Percentiles rank a stretch among this genome's conserved stretches.
Conservation (phyloP, 768 basidiomycete genomes). For the Boletus rex-veris region DNA sequence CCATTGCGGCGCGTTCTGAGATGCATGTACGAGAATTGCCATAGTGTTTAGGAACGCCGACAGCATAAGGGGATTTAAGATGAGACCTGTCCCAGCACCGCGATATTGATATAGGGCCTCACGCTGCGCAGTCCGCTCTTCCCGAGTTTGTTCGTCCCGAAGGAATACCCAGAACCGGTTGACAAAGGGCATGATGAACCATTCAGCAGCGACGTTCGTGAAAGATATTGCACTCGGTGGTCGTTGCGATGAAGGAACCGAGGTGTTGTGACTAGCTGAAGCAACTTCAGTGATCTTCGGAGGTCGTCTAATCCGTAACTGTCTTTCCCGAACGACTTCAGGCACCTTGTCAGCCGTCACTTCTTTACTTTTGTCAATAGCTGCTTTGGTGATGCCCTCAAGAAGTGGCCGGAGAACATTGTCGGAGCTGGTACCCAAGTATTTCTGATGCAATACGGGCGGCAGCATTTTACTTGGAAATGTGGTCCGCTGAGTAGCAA, state of each 20-base stretch:
- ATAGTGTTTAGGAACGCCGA: conserved; percentile 74
- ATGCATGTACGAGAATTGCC: conserved; percentile 77
- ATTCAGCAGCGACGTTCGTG: conserved; percentile 77
- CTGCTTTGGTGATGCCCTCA: conserved; percentile 56
- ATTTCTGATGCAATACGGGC: conserved; percentile 63
- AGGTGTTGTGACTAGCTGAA: conserved; percentile 19
- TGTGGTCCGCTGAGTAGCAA: conserved; percentile 32
- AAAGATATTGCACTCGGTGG: conserved; percentile 38
- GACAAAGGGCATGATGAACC: conserved; percentile 85
- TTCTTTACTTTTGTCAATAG: conserved; percentile 60
- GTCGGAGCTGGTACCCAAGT: conserved; percentile 44
- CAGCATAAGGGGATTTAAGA: conserved; percentile 76
- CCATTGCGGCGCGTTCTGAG: conserved; percentile 78
- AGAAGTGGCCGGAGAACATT: conserved; percentile 52
- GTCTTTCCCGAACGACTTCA: conserved; percentile 67
- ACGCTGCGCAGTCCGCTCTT: conserved; percentile 62
- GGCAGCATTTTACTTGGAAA: conserved; percentile 88
- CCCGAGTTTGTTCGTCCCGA: conserved; percentile 75
- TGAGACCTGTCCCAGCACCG: conserved; percentile 75
- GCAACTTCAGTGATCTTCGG: conserved; percentile 44
- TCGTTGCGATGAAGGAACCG: not conserved
- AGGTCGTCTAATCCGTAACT: conserved; percentile 58
- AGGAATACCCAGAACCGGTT: conserved; percentile 96
- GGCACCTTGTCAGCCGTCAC: conserved; percentile 54
- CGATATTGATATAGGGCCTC: conserved; percentile 55